phyloP scores from a whole-genome alignment of 345 rosid genomes.

The Orychophragmus violaceus region DNA sequence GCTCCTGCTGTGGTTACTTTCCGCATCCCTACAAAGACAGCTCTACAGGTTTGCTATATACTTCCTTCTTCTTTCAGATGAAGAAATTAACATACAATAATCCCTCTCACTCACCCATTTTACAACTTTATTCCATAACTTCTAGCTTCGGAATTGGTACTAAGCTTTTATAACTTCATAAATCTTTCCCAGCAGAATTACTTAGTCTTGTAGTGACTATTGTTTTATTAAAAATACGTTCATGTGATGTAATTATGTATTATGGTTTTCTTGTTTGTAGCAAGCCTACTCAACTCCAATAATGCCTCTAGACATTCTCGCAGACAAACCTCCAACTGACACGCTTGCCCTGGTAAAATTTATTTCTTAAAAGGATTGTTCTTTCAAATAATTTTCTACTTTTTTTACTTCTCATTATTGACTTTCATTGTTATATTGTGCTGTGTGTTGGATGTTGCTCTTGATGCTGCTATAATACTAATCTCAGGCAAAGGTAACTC shows the following conservation, averaged over 20 bases:
- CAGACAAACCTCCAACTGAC: constrained; percentile 69
- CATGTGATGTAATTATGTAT: neutral
- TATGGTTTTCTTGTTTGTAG: constrained; percentile 35
- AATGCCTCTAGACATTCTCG: constrained; percentile 76
- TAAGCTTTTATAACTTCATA: neutral
- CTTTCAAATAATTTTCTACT: neutral
- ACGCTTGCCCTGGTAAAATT: constrained; percentile 58
- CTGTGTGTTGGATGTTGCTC: constrained; percentile 35
- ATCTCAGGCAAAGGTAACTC: constrained; percentile 79
- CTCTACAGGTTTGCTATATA: constrained; percentile 55
- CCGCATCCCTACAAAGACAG: constrained; percentile 80
- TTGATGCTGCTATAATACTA: constrained; percentile 15
- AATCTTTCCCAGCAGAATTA: neutral
- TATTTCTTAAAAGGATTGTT: neutral
- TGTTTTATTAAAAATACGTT: neutral
- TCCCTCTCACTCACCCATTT: no score
- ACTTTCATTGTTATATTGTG: constrained; percentile 15
- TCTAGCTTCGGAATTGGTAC: no score
- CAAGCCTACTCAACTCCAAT: constrained; percentile 80
- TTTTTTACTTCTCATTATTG: neutral
- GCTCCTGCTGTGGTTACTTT: constrained; percentile 87
- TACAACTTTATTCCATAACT: neutral
- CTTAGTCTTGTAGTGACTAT: neutral
- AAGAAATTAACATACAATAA: no score
- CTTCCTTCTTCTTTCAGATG: neutral